Conservation (phyloP, 116 monocot species). For the Zostera marina region DNA sequence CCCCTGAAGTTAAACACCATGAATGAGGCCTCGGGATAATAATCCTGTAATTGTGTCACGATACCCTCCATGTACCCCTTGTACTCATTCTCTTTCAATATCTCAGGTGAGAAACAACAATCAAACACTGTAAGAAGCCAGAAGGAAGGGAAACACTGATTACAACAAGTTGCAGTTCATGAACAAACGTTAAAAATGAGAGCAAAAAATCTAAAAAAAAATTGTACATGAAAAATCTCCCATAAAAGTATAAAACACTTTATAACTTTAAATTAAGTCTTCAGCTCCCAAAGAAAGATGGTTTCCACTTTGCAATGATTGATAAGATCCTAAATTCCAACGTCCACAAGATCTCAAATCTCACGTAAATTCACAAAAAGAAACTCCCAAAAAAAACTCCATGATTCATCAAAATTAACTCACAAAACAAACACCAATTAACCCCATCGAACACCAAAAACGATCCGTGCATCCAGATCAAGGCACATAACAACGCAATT, state of each 20-base stretch:
- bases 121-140: conserved; percentile 49
- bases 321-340: too few relatives aligned
- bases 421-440: background rate
- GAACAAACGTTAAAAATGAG: background rate
- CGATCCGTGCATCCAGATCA: background rate
- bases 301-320: too few relatives aligned
- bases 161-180: background rate
- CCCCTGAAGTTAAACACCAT: conserved; percentile 66
- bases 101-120: conserved; percentile 65
- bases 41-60: conserved; percentile 44
- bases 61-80: conserved; percentile 46
- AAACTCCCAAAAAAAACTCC: background rate
- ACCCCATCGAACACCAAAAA: background rate
- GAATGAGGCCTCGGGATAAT: conserved; percentile 56
- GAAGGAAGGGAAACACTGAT: background rate
- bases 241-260: too few relatives aligned
- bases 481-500: background rate
- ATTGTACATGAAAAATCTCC: background rate
- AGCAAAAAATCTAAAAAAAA: background rate
- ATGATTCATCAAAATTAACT: background rate
- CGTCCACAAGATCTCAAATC: too few relatives aligned
- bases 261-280: too few relatives aligned
- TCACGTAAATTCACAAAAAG: too few relatives aligned
- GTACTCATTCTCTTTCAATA: conserved; percentile 49
- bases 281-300: too few relatives aligned